Conservation (phyloP, 2,329 filamentous ascomycete species). For the Aureobasidium uvarum region DNA sequence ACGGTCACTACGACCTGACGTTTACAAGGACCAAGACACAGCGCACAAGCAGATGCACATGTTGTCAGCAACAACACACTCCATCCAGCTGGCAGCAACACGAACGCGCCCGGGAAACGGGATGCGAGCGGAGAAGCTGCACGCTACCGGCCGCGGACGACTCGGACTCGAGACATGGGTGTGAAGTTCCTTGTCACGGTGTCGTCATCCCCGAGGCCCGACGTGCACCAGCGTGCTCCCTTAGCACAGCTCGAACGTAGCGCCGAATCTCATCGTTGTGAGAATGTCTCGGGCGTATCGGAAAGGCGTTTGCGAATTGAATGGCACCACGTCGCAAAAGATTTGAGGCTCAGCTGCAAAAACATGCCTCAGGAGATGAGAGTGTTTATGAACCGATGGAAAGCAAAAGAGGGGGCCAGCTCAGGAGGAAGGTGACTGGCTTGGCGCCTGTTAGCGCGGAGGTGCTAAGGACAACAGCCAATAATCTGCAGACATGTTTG, state of each 20-base stretch:
- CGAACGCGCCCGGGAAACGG: not conserved
- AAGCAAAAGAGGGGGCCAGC: conserved; percentile 2
- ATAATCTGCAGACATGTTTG: not conserved
- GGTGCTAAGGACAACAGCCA: conserved; percentile 10
- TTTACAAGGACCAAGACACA: not conserved
- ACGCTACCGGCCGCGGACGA: conserved; percentile 23
- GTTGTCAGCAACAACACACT: conserved; percentile 1
- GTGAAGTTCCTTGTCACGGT: conserved; percentile 10
- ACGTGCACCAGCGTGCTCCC: not conserved
- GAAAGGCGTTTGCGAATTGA: conserved; percentile 6
- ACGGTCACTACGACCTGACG: not conserved
- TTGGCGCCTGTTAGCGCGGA: conserved; percentile 11
- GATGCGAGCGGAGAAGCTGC: conserved; percentile 20
- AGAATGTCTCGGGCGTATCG: not conserved
- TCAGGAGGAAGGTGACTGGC: conserved; percentile 21
- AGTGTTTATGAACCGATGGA: not conserved
- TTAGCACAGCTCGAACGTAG: not conserved
- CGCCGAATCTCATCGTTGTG: not conserved
- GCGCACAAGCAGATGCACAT: not conserved
- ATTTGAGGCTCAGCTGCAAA: conserved; percentile 10
- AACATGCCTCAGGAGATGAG: conserved; percentile 22
- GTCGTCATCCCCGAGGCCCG: conserved; percentile 16
- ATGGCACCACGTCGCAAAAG: conserved; percentile 6
- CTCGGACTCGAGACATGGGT: conserved; percentile 24
- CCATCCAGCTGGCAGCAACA: not conserved